Evolutionary conservation across 345 rosid species (phyloP).

Genomic region (Eutrema japonicum): DNA sequence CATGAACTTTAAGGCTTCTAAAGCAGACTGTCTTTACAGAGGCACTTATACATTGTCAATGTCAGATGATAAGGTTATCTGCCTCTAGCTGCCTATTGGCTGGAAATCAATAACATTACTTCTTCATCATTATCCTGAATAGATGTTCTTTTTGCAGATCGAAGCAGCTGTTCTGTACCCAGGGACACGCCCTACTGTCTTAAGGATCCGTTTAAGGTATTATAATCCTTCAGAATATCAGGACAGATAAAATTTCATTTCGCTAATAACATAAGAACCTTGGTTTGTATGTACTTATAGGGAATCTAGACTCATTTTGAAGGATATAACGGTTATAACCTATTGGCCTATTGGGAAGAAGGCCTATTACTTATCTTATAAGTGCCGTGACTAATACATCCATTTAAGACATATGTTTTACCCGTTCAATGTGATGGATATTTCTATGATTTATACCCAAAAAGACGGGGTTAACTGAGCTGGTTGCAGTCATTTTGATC

Average conservation of each 20-base stretch:
- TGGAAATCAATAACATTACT: constrained; percentile 8
- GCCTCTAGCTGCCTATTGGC: neutral
- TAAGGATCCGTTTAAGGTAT: constrained; percentile 86
- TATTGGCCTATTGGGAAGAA: no score
- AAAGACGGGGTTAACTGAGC: neutral
- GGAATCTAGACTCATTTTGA: neutral
- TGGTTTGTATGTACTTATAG: neutral
- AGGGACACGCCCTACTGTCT: constrained; percentile 75
- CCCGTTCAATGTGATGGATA: neutral
- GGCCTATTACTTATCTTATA: no score
- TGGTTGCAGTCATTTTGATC: neutral
- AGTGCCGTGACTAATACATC: no score
- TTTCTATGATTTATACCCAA: neutral
- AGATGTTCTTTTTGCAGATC: constrained; percentile 54
- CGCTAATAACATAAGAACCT: neutral
- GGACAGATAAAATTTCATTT: neutral
- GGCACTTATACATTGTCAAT: constrained; percentile 71
- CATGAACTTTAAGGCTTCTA: constrained; percentile 81
- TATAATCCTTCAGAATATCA: constrained; percentile 3
- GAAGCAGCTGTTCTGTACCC: constrained; percentile 92
- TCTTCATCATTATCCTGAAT: constrained; percentile 5
- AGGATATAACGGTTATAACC: no score
- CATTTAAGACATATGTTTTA: no score
- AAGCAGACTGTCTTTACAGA: constrained; percentile 66
- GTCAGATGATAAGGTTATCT: constrained; percentile 75